Conservation (phyloP, 495 filamentous ascomycete species). For the Aspergillus leporis region DNA sequence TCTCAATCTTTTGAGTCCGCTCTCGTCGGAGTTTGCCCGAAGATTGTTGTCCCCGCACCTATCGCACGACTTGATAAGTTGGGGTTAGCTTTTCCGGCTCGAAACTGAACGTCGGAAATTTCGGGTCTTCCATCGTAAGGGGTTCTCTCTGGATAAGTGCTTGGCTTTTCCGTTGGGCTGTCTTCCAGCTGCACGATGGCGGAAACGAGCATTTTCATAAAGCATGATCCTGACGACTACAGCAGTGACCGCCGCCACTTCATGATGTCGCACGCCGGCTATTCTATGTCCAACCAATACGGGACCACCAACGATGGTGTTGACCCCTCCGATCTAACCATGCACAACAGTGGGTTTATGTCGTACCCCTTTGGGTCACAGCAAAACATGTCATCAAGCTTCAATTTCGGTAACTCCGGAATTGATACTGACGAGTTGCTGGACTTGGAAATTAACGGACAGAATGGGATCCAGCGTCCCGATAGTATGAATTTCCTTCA, state of each 20-base stretch:
- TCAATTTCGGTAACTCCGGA: slow-evolving; percentile 55
- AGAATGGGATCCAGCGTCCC: slow-evolving; percentile 40
- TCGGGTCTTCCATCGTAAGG: slow-evolving; percentile 24
- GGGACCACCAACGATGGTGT: slow-evolving; percentile 63
- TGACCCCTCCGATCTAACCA: slow-evolving; percentile 83
- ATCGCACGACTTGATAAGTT: neutral
- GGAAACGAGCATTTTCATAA: slow-evolving; percentile 66
- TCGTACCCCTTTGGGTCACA: slow-evolving; percentile 49
- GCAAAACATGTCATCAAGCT: slow-evolving; percentile 52
- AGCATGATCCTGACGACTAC: slow-evolving; percentile 73
- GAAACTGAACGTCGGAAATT: neutral
- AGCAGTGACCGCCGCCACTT: slow-evolving; percentile 50
- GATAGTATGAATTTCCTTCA: slow-evolving; percentile 47
- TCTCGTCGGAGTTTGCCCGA: neutral
- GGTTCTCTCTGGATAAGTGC: slow-evolving; percentile 15
- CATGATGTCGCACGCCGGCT: slow-evolving; percentile 59
- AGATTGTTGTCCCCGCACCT: neutral
- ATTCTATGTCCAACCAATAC: slow-evolving; percentile 68
- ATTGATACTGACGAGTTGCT: slow-evolving; percentile 56
- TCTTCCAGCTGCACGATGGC: slow-evolving; percentile 31
- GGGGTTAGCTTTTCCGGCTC: neutral
- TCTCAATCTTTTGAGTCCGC: neutral
- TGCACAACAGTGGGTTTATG: slow-evolving; percentile 58
- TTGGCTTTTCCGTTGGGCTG: slow-evolving; percentile 8
- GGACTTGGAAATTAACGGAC: slow-evolving; percentile 51